Percentiles rank a stretch among this genome's conserved stretches.
Conservation (phyloP, 2,329 filamentous ascomycete species). For the Trichoderma endophyticum region DNA sequence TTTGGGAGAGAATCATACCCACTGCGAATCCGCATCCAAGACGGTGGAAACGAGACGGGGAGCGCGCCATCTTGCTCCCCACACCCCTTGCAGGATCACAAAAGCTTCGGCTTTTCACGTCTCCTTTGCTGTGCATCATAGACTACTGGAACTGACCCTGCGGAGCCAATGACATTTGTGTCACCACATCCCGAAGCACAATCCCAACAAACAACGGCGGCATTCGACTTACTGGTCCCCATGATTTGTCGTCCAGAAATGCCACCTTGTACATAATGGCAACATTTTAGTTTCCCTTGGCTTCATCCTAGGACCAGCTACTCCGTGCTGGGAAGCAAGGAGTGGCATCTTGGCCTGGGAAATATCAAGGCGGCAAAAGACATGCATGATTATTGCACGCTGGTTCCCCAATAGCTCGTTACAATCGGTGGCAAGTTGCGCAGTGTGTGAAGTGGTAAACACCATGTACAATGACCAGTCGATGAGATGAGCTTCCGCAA, state of each 20-base stretch:
- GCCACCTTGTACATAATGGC: background rate
- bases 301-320: background rate
- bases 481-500: background rate
- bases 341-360: background rate
- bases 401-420: background rate
- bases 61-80: slow-evolving; percentile 6
- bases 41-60: slow-evolving; percentile 10
- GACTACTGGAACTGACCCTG: background rate
- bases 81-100: slow-evolving; percentile 17
- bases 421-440: background rate
- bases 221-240: slow-evolving; percentile 1
- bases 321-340: background rate
- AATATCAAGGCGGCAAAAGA: background rate
- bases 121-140: background rate
- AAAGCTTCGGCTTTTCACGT: slow-evolving; percentile 5
- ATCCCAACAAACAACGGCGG: slow-evolving; percentile 13
- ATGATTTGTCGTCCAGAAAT: background rate
- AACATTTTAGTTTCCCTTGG: background rate
- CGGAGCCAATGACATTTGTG: background rate
- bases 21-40: slow-evolving; percentile 4
- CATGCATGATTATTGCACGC: background rate
- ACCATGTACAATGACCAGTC: background rate
- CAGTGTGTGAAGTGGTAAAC: background rate
- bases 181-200: background rate
- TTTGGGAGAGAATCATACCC: background rate